These are phyloP conservation scores for Globisporangium cederbergense DNA, from an alignment of 352 stramenopile species.

Conservation along the genomic window DNA sequence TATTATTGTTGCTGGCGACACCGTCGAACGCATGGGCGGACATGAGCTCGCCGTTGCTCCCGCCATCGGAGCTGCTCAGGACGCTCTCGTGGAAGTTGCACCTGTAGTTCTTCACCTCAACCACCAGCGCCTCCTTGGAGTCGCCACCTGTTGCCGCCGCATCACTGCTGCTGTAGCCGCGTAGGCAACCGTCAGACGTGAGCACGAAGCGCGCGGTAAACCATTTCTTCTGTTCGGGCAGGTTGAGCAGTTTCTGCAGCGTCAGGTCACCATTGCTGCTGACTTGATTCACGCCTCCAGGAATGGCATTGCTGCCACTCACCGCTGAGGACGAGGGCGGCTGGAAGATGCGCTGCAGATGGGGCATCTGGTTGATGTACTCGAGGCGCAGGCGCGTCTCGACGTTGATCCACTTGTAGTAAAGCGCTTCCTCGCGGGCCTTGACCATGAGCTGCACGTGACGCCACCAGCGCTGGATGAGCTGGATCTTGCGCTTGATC, in stretches of 20 bases:
- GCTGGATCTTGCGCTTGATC: constrained; percentile 43
- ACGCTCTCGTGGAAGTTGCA: constrained; percentile 43
- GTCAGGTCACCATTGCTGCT: constrained; percentile 14
- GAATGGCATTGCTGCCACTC: too few relatives aligned
- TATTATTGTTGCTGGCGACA: not conserved
- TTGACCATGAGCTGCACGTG: constrained; percentile 51
- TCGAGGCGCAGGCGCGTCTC: constrained; percentile 43
- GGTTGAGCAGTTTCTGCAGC: constrained; percentile 48
- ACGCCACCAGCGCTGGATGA: constrained; percentile 65
- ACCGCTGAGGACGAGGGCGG: constrained; percentile 11
- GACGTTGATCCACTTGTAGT: constrained; percentile 48
- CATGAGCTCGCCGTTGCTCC: constrained; percentile 1
- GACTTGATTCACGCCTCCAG: not conserved
- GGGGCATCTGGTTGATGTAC: constrained; percentile 50
- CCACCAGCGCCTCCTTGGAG: constrained; percentile 27
- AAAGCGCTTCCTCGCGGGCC: constrained; percentile 46
- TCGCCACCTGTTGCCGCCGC: not conserved
- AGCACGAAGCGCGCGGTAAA: constrained; percentile 49
- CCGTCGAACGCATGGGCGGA: not conserved
- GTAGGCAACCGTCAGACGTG: constrained; percentile 40
- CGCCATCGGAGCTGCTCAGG: constrained; percentile 7
- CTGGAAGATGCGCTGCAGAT: constrained; percentile 56
- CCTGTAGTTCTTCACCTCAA: constrained; percentile 49
- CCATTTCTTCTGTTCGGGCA: constrained; percentile 48
- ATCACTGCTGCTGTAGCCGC: constrained; percentile 21